Evolutionary conservation across 1,284 basidiomycete genomes (phyloP).

Genomic region (Marasmius oreades): DNA sequence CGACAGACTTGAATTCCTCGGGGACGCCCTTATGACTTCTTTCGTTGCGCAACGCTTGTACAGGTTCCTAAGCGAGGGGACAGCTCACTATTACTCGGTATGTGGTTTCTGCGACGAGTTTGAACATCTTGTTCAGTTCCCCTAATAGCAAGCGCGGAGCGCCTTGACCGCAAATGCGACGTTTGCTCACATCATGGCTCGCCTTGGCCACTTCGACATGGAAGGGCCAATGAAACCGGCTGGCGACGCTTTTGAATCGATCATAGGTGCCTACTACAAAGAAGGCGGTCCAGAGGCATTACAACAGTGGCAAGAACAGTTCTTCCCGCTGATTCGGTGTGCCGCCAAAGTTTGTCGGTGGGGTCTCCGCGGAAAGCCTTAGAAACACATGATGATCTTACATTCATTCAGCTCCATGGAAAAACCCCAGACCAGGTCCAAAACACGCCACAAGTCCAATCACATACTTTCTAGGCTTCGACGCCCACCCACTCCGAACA

Average conservation of each 20-base stretch:
- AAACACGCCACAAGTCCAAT: not conserved
- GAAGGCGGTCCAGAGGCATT: constrained; percentile 19
- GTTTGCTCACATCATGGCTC: constrained; percentile 26
- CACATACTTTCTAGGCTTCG: not conserved
- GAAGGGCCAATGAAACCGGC: constrained; percentile 18
- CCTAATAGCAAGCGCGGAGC: constrained; percentile 19
- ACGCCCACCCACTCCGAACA: not conserved
- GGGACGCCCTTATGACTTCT: constrained; percentile 23
- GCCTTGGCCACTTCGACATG: constrained; percentile 18
- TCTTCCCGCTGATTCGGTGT: constrained; percentile 22
- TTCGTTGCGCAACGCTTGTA: constrained; percentile 20
- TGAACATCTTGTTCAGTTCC: not conserved
- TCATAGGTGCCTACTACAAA: constrained; percentile 22
- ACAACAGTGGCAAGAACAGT: constrained; percentile 18
- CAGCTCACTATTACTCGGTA: constrained; percentile 23
- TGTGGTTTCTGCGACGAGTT: constrained; percentile 3
- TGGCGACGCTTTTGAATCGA: constrained; percentile 26
- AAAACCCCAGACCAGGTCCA: not conserved
- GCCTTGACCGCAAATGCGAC: constrained; percentile 25
- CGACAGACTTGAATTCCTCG: constrained; percentile 26
- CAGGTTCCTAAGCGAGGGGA: constrained; percentile 16
- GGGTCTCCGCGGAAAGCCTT: not conserved
- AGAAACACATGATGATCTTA: not conserved
- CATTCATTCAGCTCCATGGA: not conserved
- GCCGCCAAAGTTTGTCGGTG: constrained; percentile 20